Evolutionary conservation across 306 rosid genomes (phyloP), one percentile per base, ranked within the genome.

Genomic region (Castanospermum australe): DNA sequence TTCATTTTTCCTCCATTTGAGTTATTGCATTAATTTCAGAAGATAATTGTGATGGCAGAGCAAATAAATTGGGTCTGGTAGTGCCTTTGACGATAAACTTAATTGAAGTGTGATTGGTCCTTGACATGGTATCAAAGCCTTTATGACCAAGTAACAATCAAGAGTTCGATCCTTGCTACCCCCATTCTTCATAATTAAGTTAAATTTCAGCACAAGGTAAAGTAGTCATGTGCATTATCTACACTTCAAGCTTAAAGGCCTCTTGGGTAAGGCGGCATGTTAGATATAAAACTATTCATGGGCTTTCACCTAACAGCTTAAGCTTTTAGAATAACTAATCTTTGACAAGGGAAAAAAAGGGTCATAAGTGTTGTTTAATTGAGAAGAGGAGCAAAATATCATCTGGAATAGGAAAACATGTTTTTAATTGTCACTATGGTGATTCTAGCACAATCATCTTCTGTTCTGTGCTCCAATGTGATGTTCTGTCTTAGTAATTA

Each of bases 361-460:
- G 18, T 5, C 9, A 5, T 38, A 25, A 24, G 71, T 38, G 15
- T 10, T 41, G 15, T 36, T 65, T 64, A 12, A 41, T 41, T 35
- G 71, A 65, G n/a, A 65, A 38, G 8, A 33, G 18, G n/a, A 41
- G 39, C 24, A 20, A n/a, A 38, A 39, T 62, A 51, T 52, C 73
- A 8, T 64, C 61, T 64, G 25, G 63, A 77, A 71, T 54, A 47
- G 33, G 22, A 9, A 41, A 51, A 36, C 21, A 67, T 8, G 7
- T 41, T 36, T 72, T 52, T 62, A 69, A 63, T 62, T 55, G 42
- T 42, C 24, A 60, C n/a, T 52, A 9, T 67, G 39, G 17, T 28
- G 24, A 28, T 56, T 72, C 71, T 78, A 72, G 67, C 73, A 35
- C 62, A 65, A 73, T 73, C 77, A 78, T 50, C 48, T 71, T 55